A percentile compares a stretch with the other conserved stretches of the same genome.
phyloP scores from a whole-genome alignment of 164 flowering plant genomes.

The Tetracentron sinense region DNA sequence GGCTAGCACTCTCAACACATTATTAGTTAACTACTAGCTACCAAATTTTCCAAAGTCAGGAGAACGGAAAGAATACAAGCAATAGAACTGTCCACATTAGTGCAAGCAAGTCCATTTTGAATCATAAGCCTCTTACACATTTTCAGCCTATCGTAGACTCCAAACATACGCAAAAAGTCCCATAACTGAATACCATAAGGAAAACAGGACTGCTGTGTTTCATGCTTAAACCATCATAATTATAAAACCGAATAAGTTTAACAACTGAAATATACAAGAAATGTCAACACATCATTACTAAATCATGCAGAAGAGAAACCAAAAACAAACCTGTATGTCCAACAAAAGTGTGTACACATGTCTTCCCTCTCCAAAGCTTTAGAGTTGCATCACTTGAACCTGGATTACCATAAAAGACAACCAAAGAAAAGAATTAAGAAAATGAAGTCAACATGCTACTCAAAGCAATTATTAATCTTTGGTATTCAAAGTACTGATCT shows the following conservation, averaged over 20 bases:
- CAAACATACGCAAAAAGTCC: too few relatives aligned
- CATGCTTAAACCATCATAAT: too few relatives aligned
- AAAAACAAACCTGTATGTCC: slow-evolving; percentile 76
- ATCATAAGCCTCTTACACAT: too few relatives aligned
- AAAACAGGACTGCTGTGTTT: too few relatives aligned
- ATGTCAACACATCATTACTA: not conserved
- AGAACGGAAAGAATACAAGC: too few relatives aligned
- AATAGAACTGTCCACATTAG: too few relatives aligned
- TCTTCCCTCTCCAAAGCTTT: slow-evolving; percentile 85
- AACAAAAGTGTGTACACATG: slow-evolving; percentile 66
- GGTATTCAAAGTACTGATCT: not conserved
- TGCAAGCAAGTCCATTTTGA: too few relatives aligned
- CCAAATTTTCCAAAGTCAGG: too few relatives aligned
- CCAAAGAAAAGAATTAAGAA: not conserved
- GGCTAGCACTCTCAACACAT: too few relatives aligned
- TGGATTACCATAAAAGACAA: slow-evolving; percentile 25
- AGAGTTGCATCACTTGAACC: slow-evolving; percentile 89
- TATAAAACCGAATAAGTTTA: not conserved
- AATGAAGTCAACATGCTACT: not conserved
- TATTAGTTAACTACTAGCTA: too few relatives aligned
- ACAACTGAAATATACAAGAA: not conserved
- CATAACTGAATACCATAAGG: too few relatives aligned
- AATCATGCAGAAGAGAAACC: not conserved
- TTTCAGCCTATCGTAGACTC: too few relatives aligned
- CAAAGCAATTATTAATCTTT: not conserved